These are phyloP conservation scores for Aspergillus sp. DNA, from an alignment of 2,329 filamentous ascomycete genomes.

Conservation along the genomic window DNA sequence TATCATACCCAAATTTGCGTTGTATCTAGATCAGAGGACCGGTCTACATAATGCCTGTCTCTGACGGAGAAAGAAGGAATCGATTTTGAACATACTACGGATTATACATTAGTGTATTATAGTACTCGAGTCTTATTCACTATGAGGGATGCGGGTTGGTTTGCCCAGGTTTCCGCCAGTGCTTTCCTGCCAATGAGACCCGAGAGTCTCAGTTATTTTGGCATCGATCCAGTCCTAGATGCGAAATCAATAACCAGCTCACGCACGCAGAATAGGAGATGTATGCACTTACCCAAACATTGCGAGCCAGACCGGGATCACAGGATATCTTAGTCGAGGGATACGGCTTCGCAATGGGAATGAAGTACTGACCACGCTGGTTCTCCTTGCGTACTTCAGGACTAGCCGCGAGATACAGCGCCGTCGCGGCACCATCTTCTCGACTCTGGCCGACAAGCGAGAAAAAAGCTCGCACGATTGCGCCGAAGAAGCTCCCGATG, in stretches of 20 bases:
- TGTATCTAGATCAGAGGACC: not conserved
- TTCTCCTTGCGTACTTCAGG: constrained; percentile 13
- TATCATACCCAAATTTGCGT: not conserved
- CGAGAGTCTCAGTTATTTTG: constrained; percentile 10
- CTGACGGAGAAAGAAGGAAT: not conserved
- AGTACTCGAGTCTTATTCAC: too few relatives aligned
- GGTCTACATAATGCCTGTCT: not conserved
- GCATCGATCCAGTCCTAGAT: constrained; percentile 15
- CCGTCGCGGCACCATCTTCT: constrained; percentile 23
- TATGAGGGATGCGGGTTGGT: too few relatives aligned
- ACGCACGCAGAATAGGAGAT: not conserved
- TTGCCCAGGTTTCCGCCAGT: not conserved
- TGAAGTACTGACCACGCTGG: constrained; percentile 28
- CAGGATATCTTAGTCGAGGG: constrained; percentile 17
- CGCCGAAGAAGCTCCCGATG: constrained; percentile 16
- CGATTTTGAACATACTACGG: too few relatives aligned
- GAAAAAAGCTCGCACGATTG: constrained; percentile 15
- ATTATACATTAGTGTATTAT: too few relatives aligned
- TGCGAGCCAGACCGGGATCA: constrained; percentile 23
- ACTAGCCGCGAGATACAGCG: constrained; percentile 23
- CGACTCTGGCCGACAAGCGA: constrained; percentile 15
- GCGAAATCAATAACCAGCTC: not conserved
- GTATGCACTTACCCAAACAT: constrained; percentile 22
- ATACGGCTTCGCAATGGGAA: constrained; percentile 27
- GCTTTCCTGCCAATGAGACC: constrained; percentile 2